These are phyloP conservation scores for Cercophora newfieldiana DNA, from an alignment of 495 filamentous ascomycete species.

Conservation along the genomic window DNA sequence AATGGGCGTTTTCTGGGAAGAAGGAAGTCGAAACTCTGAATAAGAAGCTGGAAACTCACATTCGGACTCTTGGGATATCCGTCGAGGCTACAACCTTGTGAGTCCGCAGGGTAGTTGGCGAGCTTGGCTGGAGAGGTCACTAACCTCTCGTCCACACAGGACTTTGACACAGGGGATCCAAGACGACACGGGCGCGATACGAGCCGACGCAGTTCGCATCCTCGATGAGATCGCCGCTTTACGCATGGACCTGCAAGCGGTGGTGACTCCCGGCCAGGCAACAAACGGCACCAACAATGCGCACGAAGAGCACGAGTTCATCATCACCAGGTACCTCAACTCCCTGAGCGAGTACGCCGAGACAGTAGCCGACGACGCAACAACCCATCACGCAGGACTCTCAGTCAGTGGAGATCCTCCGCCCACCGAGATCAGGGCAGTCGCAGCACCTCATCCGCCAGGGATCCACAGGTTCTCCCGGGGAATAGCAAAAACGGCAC, in stretches of 20 bases:
- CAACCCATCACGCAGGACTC: background rate
- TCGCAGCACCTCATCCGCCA: too few relatives aligned
- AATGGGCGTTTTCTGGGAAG: background rate
- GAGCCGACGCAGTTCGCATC: background rate
- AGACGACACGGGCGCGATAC: background rate
- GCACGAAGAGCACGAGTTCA: background rate
- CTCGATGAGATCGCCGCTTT: background rate
- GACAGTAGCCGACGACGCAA: background rate
- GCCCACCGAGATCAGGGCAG: too few relatives aligned
- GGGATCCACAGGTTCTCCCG: background rate
- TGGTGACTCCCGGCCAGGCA: background rate
- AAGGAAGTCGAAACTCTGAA: background rate
- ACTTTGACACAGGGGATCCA: background rate
- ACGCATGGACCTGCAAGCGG: background rate
- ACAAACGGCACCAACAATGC: background rate
- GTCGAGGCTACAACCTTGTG: background rate
- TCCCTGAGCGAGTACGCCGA: background rate
- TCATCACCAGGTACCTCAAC: background rate
- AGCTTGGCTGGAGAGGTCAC: background rate
- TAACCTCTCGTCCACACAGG: background rate
- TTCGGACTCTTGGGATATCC: background rate
- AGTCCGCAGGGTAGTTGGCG: background rate
- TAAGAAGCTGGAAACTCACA: background rate
- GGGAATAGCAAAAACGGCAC: background rate
- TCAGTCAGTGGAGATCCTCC: too few relatives aligned